Conservation (phyloP, 164 flowering plant species). For the Stephania japonica region DNA sequence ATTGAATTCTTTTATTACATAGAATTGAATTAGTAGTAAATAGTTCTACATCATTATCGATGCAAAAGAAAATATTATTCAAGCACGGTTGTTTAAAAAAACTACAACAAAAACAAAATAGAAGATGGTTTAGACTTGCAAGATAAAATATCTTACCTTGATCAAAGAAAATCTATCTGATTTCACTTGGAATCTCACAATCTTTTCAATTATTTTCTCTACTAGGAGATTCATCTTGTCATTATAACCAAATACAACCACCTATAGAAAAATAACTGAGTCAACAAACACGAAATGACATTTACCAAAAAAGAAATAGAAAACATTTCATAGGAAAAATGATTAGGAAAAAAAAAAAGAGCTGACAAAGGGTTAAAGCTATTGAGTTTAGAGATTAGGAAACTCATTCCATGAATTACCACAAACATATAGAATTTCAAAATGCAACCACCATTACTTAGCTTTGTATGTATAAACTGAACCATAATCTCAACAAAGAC, state of each 20-base stretch:
- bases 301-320: neutral
- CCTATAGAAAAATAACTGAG: conserved; percentile 26
- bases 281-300: neutral
- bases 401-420: neutral
- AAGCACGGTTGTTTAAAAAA: neutral
- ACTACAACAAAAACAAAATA: neutral
- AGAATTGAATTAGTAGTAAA: no score
- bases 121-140: neutral
- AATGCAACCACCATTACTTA: neutral
- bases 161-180: conserved; percentile 81
- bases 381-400: neutral
- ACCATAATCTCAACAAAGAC: neutral
- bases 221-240: conserved; percentile 78
- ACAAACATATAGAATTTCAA: neutral
- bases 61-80: neutral
- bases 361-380: neutral
- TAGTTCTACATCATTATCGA: no score
- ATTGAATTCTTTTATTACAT: no score
- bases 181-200: conserved; percentile 73
- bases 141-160: conserved; percentile 36
- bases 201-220: conserved; percentile 59
- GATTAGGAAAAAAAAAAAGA: neutral
- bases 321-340: neutral
- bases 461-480: neutral
- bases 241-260: conserved; percentile 75